phyloP scores from a whole-genome alignment of 169 alveolate species.

The Eimeria tenella region DNA sequence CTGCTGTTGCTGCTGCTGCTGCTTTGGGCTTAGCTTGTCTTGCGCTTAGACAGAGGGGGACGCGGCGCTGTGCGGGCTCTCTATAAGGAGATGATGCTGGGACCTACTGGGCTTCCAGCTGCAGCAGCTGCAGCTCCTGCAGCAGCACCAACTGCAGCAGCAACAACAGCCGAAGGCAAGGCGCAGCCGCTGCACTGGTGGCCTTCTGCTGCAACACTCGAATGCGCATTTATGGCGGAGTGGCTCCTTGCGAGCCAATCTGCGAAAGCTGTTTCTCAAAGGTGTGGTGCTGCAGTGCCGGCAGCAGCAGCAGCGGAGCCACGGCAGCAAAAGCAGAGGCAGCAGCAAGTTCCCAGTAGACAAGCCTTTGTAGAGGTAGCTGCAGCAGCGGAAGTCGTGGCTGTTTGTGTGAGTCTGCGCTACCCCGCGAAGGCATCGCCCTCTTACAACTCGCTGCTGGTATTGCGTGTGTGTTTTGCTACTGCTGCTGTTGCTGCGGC shows the following conservation, averaged over 20 bases:
- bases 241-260: neutral
- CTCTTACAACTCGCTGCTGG: neutral
- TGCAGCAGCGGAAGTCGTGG: no score
- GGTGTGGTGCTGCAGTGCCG: constrained; percentile 19
- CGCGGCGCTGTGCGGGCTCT: neutral
- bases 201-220: constrained; percentile 54
- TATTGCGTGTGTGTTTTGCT: neutral
- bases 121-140: constrained; percentile 12
- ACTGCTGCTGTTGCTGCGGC: constrained; percentile 15
- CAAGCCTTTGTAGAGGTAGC: no score
- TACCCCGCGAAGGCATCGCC: no score
- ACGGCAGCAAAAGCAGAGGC: neutral
- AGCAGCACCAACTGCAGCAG: constrained; percentile 7
- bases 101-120: neutral
- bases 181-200: constrained; percentile 6
- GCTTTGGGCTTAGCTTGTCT: constrained; percentile 35
- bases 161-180: neutral
- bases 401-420: no score
- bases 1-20: constrained; percentile 29
- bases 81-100: constrained; percentile 47
- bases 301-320: neutral
- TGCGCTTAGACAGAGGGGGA: constrained; percentile 2
- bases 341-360: neutral
- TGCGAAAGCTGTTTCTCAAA: neutral
- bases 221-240: constrained; percentile 45